phyloP scores from a whole-genome alignment of 1,139 yeast species.

The Scheffersomyces cryptocercus region DNA sequence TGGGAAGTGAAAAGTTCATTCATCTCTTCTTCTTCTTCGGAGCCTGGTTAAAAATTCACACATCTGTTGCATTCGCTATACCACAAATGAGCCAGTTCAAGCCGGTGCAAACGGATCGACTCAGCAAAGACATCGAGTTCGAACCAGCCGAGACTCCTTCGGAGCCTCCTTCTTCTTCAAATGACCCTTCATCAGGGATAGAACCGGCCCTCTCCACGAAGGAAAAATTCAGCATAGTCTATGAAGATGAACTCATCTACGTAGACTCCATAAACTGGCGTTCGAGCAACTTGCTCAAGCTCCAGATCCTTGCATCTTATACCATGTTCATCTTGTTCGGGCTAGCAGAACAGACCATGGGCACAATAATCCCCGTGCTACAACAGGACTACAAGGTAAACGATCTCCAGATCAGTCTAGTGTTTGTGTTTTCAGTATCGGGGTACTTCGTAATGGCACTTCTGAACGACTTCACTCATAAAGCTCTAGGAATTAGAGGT shows the following conservation, averaged over 20 bases:
- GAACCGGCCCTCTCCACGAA: too few species aligned
- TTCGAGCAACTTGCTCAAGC: slow-evolving; percentile 29
- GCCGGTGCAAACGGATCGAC: too few species aligned
- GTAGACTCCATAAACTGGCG: slow-evolving; percentile 47
- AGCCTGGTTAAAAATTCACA: too few species aligned
- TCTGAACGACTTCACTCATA: slow-evolving; percentile 32
- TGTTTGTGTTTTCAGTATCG: slow-evolving; percentile 34
- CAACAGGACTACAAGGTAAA: slow-evolving; percentile 45
- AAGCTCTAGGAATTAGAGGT: slow-evolving; percentile 37
- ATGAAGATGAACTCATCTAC: slow-evolving; percentile 26
- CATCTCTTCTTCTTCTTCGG: too few species aligned
- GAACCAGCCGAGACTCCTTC: too few species aligned
- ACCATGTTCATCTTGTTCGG: slow-evolving; percentile 48
- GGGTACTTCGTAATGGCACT: slow-evolving; percentile 46
- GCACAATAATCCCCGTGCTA: slow-evolving; percentile 54
- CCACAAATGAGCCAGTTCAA: too few species aligned
- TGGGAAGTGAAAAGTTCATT: too few species aligned
- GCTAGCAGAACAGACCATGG: slow-evolving; percentile 58
- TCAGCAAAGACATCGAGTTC: too few species aligned
- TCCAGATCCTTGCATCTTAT: slow-evolving; percentile 43
- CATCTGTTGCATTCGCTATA: too few species aligned
- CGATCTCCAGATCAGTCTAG: slow-evolving; percentile 37
- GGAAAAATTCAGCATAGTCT: slow-evolving; percentile 16
- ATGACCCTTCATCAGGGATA: too few species aligned
- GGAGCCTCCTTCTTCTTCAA: too few species aligned